Conservation (phyloP, 768 basidiomycete genomes). For the Suillus placidus region DNA sequence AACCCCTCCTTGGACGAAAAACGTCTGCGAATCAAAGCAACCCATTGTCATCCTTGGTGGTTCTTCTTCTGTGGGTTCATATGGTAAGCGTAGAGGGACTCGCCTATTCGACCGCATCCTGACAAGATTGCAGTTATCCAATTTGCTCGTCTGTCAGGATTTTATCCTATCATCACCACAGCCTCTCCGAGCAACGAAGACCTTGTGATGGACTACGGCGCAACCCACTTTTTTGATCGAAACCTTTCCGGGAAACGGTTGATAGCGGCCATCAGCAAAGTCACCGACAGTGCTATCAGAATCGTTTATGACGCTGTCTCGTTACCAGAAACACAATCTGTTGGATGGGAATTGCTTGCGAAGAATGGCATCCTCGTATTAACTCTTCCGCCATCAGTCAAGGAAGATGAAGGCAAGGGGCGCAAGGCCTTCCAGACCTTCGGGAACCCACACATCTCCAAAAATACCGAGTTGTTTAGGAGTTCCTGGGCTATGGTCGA, state of each 20-base stretch:
- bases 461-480: slow-evolving; percentile 23
- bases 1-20: slow-evolving; percentile 37
- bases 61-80: slow-evolving; percentile 50
- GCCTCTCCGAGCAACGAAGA: slow-evolving; percentile 36
- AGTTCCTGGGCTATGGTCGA: slow-evolving; percentile 22
- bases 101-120: slow-evolving; percentile 8
- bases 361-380: slow-evolving; percentile 35
- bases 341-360: slow-evolving; percentile 36
- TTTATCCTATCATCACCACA: slow-evolving; percentile 46
- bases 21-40: slow-evolving; percentile 39
- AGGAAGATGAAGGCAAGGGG: slow-evolving; percentile 25
- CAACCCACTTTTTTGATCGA: slow-evolving; percentile 44
- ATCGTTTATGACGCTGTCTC: slow-evolving; percentile 38
- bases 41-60: slow-evolving; percentile 53
- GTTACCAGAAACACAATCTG: slow-evolving; percentile 36
- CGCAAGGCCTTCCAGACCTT: slow-evolving; percentile 27
- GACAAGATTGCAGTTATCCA: slow-evolving; percentile 35
- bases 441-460: slow-evolving; percentile 22
- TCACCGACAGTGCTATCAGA: slow-evolving; percentile 26
- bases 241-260: slow-evolving; percentile 21
- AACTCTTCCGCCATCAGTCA: slow-evolving; percentile 27
- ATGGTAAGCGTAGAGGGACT: slow-evolving; percentile 32
- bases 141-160: slow-evolving; percentile 42
- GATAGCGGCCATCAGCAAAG: slow-evolving; percentile 27
- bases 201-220: slow-evolving; percentile 40